phyloP scores from a whole-genome alignment of 164 flowering plant species.

The Cinnamomum chago region DNA sequence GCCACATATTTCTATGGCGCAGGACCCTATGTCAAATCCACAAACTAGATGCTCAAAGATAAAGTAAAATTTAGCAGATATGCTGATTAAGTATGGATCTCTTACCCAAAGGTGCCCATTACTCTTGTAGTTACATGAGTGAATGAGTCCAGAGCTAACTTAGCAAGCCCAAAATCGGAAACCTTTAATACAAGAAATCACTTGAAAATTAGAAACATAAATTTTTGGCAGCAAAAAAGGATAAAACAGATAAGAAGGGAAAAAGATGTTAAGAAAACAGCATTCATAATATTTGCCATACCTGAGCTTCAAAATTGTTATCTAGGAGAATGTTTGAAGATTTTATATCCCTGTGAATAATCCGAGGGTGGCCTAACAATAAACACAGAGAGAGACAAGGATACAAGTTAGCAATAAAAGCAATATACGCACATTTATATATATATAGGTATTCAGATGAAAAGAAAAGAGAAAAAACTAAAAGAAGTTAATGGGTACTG shows the following conservation, averaged over 20 bases:
- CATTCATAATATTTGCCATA: conserved; percentile 19
- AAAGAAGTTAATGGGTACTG: no score
- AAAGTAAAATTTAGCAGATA: not conserved
- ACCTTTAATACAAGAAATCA: conserved; percentile 41
- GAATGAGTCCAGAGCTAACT: conserved; percentile 61
- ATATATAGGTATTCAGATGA: no score
- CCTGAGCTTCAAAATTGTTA: conserved; percentile 78
- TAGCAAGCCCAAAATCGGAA: conserved; percentile 93
- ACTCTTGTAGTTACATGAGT: conserved; percentile 89
- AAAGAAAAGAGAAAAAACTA: no score
- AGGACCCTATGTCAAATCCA: not conserved
- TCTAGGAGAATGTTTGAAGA: conserved; percentile 90
- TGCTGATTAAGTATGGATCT: not conserved
- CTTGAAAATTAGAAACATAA: conserved; percentile 6
- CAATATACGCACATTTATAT: not conserved
- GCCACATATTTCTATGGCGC: not conserved
- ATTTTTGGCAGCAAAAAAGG: not conserved
- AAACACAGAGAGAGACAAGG: not conserved
- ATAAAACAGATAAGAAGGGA: not conserved
- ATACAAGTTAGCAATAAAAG: not conserved
- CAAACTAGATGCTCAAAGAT: not conserved
- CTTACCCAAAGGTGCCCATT: conserved; percentile 95
- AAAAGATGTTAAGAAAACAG: not conserved
- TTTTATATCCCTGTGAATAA: conserved; percentile 91
- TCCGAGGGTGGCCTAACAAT: conserved; percentile 76